Base-by-base conservation (phyloP, 352 stramenopile genomes). In the Phytophthora multivora region DNA sequence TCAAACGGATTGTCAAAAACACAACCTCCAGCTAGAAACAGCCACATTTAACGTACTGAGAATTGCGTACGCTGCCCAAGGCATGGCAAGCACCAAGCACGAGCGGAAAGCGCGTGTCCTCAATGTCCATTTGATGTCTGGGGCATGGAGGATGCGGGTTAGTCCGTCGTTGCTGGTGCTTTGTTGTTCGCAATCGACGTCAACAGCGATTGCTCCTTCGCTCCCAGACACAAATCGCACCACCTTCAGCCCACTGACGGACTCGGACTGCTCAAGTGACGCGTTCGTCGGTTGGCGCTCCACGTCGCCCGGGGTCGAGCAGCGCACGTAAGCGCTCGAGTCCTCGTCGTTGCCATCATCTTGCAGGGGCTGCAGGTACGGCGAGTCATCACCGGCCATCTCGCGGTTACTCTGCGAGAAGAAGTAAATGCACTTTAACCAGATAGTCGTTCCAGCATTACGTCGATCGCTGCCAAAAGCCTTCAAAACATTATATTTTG, bases 61-160 rank as follows among this genome's bases (percentile, higher is more conserved):
- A 19, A 90, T 75, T 9, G 82, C 77, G 63, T 90, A 89, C 4
- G 82, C 82, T 23, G 76, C 74, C 82, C 82, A 93, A 3, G 84
- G 84, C 75, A 91, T 83, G 39, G 73, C 80, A 7, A 93, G 66
- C 26, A 93, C 79, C 8, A 91, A 74, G 51, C 84, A 90, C 36
- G 79, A 89, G 54, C 68, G 61, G 51, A 86, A 77, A 12, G 71
- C 49, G 1, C 63, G 63, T 0, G 63, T 71, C 43, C 25, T 42
- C 19, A 71, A 19, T 0, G 63, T 71, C 63, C 63, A 71, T 38
- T 71, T 50, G 12, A 71, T 62, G 33, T 66, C 57, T 0, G 49
- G 23, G 1, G 38, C 30, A 19, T 53, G 48, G 2, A 61, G 48
- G 26, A 51, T 51, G 26, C 16, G 13, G 8, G 30, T 42, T 19